phyloP scores from a whole-genome alignment of 2,329 filamentous ascomycete species.

The Neoarthrinium moseri region DNA sequence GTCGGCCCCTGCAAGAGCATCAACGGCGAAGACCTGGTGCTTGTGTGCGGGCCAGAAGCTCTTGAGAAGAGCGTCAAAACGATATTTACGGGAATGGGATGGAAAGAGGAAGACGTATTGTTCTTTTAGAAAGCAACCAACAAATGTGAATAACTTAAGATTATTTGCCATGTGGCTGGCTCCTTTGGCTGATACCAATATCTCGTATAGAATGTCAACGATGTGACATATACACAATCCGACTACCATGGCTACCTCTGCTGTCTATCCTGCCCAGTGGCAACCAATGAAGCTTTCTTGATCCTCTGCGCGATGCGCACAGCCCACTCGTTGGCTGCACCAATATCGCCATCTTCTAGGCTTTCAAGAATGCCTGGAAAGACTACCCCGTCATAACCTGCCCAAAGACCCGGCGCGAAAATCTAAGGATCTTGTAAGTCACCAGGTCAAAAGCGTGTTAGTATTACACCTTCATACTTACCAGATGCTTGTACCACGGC shows the following conservation, averaged over 20 bases:
- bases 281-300: background rate
- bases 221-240: too few species aligned
- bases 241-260: too few species aligned
- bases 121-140: slow-evolving; percentile 67
- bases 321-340: slow-evolving; percentile 9
- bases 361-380: slow-evolving; percentile 12
- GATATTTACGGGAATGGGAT: slow-evolving; percentile 59
- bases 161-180: too few species aligned
- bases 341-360: slow-evolving; percentile 12
- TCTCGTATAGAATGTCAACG: too few species aligned
- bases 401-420: slow-evolving; percentile 14
- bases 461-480: too few species aligned
- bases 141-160: too few species aligned
- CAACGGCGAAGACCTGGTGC: slow-evolving; percentile 57
- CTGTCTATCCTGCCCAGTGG: background rate
- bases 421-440: slow-evolving; percentile 3
- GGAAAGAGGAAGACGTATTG: slow-evolving; percentile 69
- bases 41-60: slow-evolving; percentile 76
- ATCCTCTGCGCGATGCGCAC: slow-evolving; percentile 1
- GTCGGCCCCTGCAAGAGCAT: slow-evolving; percentile 37
- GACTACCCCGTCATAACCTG: slow-evolving; percentile 13
- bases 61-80: slow-evolving; percentile 64
- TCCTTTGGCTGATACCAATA: too few species aligned
- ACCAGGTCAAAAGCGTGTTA: too few species aligned
- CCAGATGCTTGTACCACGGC: slow-evolving; percentile 14